A percentile compares a stretch with the other conserved stretches of the same genome.
These are phyloP conservation scores for Hanseniaspora gamundiae DNA, from an alignment of 1,139 yeast species.

Conservation along the genomic window DNA sequence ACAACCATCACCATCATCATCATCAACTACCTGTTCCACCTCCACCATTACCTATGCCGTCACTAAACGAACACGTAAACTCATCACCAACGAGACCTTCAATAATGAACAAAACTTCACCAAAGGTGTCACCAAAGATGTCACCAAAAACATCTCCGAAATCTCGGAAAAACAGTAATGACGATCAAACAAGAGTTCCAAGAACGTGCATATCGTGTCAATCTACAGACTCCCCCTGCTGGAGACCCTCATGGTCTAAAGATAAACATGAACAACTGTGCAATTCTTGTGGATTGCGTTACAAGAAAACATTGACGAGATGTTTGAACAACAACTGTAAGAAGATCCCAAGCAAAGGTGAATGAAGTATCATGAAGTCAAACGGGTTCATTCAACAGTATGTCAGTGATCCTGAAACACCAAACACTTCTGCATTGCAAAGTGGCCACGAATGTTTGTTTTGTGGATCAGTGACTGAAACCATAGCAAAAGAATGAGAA, in stretches of 20 bases:
- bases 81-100: too few species aligned
- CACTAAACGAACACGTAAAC: too few species aligned
- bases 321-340: conserved; percentile 67
- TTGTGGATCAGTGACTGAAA: conserved; percentile 34
- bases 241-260: conserved; percentile 95
- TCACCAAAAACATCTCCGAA: conserved; percentile 8
- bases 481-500: not conserved
- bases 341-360: conserved; percentile 92
- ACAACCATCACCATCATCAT: too few species aligned
- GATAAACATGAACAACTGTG: conserved; percentile 80
- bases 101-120: conserved; percentile 5
- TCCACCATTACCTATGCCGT: not conserved
- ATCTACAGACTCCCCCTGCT: conserved; percentile 87
- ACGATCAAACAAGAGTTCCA: conserved; percentile 16
- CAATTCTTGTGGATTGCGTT: conserved; percentile 90
- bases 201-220: conserved; percentile 85
- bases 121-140: conserved; percentile 7
- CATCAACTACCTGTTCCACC: not conserved
- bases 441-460: conserved; percentile 49
- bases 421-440: conserved; percentile 3
- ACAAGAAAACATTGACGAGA: conserved; percentile 86
- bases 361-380: conserved; percentile 73
- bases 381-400: not conserved
- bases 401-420: not conserved
- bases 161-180: conserved; percentile 4